phyloP scores from a whole-genome alignment of 306 rosid genomes.

The Quercus cerris region DNA sequence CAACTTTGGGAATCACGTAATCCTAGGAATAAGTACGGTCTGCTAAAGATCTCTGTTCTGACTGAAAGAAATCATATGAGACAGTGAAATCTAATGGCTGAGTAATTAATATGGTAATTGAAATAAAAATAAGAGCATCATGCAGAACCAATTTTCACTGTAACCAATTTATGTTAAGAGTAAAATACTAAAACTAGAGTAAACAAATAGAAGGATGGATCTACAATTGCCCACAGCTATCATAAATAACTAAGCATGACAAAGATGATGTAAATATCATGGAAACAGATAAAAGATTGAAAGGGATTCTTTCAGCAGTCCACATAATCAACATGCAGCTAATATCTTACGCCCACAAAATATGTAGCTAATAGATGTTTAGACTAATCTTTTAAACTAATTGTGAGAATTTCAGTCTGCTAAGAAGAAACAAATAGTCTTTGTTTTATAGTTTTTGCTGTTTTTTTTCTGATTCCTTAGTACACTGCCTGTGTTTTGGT shows the following conservation, averaged over 20 bases:
- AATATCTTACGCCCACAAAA: neutral
- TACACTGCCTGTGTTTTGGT: no score
- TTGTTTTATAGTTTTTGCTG: no score
- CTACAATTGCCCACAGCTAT: neutral
- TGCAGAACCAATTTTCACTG: conserved; percentile 2
- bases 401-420: neutral
- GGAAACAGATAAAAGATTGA: neutral
- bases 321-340: neutral
- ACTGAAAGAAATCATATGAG: neutral
- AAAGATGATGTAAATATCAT: neutral
- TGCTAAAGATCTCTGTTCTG: neutral
- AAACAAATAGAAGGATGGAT: neutral
- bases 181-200: neutral
- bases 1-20: neutral
- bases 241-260: neutral
- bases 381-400: neutral
- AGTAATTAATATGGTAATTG: neutral
- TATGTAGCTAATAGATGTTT: neutral
- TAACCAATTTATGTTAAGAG: neutral
- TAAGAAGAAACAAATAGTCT: neutral
- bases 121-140: neutral
- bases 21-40: neutral
- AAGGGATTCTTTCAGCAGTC: neutral
- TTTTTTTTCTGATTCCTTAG: no score
- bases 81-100: neutral